phyloP scores from a whole-genome alignment of 2,329 filamentous ascomycete species.

The Fusarium subtropicale region DNA sequence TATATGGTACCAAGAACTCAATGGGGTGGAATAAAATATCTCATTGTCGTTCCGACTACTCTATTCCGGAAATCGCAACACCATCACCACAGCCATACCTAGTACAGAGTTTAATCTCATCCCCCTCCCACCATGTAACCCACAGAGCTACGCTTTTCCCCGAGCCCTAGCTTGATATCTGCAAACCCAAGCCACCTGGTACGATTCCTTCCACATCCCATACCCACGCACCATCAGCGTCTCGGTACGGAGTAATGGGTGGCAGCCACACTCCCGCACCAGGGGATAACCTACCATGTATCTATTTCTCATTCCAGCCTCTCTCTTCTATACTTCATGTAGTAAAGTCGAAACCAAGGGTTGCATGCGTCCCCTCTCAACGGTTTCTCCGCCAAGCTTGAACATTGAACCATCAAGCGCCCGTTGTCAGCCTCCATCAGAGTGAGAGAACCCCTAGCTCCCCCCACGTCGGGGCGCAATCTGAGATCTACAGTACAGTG shows the following conservation, averaged over 20 bases:
- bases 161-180: neutral
- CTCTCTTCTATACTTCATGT: neutral
- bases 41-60: constrained; percentile 23
- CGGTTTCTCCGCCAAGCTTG: constrained; percentile 10
- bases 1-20: neutral
- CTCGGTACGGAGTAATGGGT: neutral
- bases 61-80: neutral
- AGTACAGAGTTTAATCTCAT: constrained; percentile 31
- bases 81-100: constrained; percentile 1
- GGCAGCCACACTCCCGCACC: constrained; percentile 14
- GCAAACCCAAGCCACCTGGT: constrained; percentile 30
- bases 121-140: constrained; percentile 8
- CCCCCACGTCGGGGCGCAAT: constrained; percentile 21
- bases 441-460: neutral
- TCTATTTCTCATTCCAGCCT: constrained; percentile 22
- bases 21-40: constrained; percentile 22
- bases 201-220: constrained; percentile 15
- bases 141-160: constrained; percentile 33
- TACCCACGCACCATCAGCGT: constrained; percentile 1
- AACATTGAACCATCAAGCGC: constrained; percentile 2
- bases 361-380: neutral
- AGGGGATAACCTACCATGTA: neutral
- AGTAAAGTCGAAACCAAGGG: neutral
- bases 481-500: constrained; percentile 16
- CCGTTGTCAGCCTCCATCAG: constrained; percentile 21